Percentiles rank a stretch among this genome's conserved stretches.
Conservation (phyloP, 2,329 filamentous ascomycete genomes). For the Juglanconis oblonga region DNA sequence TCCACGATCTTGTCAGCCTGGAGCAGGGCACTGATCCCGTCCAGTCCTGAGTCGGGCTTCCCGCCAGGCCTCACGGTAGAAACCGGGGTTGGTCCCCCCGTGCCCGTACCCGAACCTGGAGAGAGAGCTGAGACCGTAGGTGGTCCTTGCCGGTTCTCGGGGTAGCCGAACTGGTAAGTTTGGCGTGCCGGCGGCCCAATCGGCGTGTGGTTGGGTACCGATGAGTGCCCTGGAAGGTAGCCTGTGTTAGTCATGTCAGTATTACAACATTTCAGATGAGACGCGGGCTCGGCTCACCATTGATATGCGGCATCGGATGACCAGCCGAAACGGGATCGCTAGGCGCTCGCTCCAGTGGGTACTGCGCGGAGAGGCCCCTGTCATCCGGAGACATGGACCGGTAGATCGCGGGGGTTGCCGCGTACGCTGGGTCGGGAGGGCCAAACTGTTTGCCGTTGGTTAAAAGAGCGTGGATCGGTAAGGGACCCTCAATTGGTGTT, state of each 20-base stretch:
- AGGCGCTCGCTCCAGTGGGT: conserved; percentile 4
- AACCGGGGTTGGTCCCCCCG: neutral
- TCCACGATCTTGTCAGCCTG: conserved; percentile 59
- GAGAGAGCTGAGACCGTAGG: conserved; percentile 22
- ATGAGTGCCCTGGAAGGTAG: conserved; percentile 20
- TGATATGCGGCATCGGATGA: conserved; percentile 14
- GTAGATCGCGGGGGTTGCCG: conserved; percentile 2
- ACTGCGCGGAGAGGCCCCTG: neutral
- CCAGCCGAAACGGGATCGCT: conserved; percentile 7
- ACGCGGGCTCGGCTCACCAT: conserved; percentile 15
- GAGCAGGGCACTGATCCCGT: conserved; percentile 58
- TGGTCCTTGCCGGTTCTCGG: neutral
- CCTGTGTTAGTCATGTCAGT: conserved; percentile 16
- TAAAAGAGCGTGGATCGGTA: conserved; percentile 55
- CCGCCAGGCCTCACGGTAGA: conserved; percentile 17
- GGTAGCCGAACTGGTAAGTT: conserved; percentile 11
- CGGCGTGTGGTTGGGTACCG: neutral
- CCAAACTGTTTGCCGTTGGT: conserved; percentile 24
- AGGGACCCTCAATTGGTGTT: conserved; percentile 46
- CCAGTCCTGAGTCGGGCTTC: conserved; percentile 37
- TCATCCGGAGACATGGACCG: conserved; percentile 20
- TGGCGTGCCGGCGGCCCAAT: neutral
- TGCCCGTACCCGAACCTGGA: conserved; percentile 9
- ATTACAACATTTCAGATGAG: neutral
- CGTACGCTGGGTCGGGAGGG: conserved; percentile 10